A percentile compares a stretch with the other conserved stretches of the same genome.
Conservation (phyloP, 2,329 filamentous ascomycete species). For the Cadophora sp. region DNA sequence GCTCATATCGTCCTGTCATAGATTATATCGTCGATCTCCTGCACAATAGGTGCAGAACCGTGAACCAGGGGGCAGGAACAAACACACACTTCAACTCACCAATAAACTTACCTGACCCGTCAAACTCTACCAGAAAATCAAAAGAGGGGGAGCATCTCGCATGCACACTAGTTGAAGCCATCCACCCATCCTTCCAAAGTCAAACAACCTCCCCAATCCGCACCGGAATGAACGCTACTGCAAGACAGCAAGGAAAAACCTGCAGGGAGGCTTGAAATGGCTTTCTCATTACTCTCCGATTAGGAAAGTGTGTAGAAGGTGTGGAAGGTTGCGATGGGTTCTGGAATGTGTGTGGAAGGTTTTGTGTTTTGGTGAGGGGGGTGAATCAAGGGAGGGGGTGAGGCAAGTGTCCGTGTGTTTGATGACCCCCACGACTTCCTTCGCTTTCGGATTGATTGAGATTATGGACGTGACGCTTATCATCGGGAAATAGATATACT, state of each 20-base stretch:
- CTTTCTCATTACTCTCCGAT: neutral
- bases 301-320: conserved; percentile 12
- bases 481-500: neutral
- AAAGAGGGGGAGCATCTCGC: too few relatives aligned
- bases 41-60: too few relatives aligned
- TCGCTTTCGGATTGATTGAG: neutral
- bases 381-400: neutral
- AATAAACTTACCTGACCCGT: too few relatives aligned
- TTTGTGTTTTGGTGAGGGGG: too few relatives aligned
- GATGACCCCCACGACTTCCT: neutral
- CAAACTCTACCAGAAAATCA: too few relatives aligned
- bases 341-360: too few relatives aligned
- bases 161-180: neutral
- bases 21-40: too few relatives aligned
- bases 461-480: conserved; percentile 11
- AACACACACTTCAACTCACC: too few relatives aligned
- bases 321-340: too few relatives aligned
- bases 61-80: too few relatives aligned
- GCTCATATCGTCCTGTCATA: too few relatives aligned
- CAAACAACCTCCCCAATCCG: neutral
- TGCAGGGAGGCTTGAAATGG: conserved; percentile 7
- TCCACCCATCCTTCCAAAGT: neutral
- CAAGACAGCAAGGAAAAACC: neutral
- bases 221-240: conserved; percentile 9
- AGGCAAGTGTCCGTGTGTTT: neutral